Conservation (phyloP, 2,329 filamentous ascomycete species). For the Seiridium cupressi region DNA sequence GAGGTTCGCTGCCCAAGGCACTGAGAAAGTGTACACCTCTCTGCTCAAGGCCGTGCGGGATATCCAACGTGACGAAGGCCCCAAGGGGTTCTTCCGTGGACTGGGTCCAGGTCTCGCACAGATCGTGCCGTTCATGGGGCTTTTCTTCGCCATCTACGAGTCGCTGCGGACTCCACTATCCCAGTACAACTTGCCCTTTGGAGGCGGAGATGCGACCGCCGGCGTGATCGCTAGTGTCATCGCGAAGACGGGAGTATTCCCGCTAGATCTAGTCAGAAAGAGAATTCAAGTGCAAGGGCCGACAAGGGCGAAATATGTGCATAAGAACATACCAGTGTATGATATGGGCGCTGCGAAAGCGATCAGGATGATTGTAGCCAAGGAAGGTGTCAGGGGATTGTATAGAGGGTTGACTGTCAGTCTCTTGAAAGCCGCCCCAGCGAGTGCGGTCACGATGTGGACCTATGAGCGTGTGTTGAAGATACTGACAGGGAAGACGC, state of each 20-base stretch:
- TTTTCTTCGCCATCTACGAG: conserved; percentile 93
- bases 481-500: conserved; percentile 41
- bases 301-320: conserved; percentile 73
- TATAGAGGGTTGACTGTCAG: conserved; percentile 89
- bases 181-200: conserved; percentile 59
- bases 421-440: conserved; percentile 89
- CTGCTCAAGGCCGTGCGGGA: conserved; percentile 67
- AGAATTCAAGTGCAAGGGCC: conserved; percentile 94
- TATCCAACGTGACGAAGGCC: conserved; percentile 75
- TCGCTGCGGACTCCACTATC: conserved; percentile 61
- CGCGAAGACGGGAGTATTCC: conserved; percentile 89
- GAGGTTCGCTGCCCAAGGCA: conserved; percentile 93
- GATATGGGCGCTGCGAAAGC: conserved; percentile 63
- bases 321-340: conserved; percentile 87
- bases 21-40: conserved; percentile 72
- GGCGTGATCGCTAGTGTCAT: conserved; percentile 77
- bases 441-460: conserved; percentile 91
- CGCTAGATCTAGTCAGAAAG: conserved; percentile 89
- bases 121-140: conserved; percentile 94
- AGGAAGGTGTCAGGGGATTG: conserved; percentile 75
- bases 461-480: conserved; percentile 80
- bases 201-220: conserved; percentile 79
- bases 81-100: conserved; percentile 82
- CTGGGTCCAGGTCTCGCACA: conserved; percentile 78
- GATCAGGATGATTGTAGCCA: conserved; percentile 63